Base-by-base conservation (phyloP, 768 basidiomycete genomes). In the Leccinellum albellum region DNA sequence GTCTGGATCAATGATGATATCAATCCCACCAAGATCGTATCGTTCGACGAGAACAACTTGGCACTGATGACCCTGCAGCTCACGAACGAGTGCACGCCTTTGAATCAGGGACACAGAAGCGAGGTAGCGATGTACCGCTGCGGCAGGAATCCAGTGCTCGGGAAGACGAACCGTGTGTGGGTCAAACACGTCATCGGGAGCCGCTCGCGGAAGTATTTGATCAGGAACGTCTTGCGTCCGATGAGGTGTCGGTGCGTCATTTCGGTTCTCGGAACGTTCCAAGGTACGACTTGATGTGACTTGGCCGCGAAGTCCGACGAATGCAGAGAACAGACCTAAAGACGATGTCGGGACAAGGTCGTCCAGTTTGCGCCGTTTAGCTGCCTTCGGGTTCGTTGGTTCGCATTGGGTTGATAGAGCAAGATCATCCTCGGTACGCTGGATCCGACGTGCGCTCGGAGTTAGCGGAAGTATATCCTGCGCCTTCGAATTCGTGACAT, bases 51-150 rank as follows among this genome's bases (percentile, higher is more conserved):
- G 77, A 28, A 81, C 77, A 23, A 90, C 73, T 12, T 71, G 70
- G 59, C 79, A 83, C 13, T 72, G 64, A 14, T 62, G 65, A 12
- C 77, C 75, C 17, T 74, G 72, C 24, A 92, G 76, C 12, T 75
- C 70, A 4, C 77, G 79, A 40, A 86, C 78, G 3, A 92, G 73
- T 20, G 75, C 77, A 51, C 82, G 85, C 60, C 85, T 86, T 67
- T 91, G 90, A 7, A 91, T 75, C 20, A 90, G 60, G 28, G 83
- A 76, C 58, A 91, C 67, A 28, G 88, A 91, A 15, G 82, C 82
- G 71, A 92, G 75, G 64, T 91, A 92, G 26, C 77, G 79, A 66
- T 91, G 88, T 17, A 65, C 46, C 20, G 65, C 66, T 13, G 57
- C 51, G n/a, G 79, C 76, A 32, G 61, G 57, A 13, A 52, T 50